Percentiles rank a stretch among this genome's conserved stretches.
These are phyloP conservation scores for Cutaneotrichosporon dermatis DNA, from an alignment of 1,284 basidiomycete genomes.

Conservation along the genomic window DNA sequence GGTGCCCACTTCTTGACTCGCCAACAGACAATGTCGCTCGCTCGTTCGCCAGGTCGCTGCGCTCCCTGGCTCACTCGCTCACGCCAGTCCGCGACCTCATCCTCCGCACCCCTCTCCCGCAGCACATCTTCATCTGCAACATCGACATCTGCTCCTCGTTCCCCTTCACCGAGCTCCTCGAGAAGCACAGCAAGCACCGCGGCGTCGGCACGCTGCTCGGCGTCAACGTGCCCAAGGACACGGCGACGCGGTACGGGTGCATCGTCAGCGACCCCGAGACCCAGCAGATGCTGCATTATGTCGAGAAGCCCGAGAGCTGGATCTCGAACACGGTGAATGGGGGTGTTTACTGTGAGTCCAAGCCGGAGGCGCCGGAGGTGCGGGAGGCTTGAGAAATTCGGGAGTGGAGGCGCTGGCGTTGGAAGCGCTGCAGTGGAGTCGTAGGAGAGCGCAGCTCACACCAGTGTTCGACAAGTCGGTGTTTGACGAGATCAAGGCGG, in stretches of 20 bases:
- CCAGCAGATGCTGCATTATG: slow-evolving; percentile 49
- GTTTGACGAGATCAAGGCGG: slow-evolving; percentile 53
- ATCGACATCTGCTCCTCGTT: slow-evolving; percentile 54
- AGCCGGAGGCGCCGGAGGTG: too few species aligned
- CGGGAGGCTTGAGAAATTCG: too few species aligned
- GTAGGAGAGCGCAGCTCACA: background rate
- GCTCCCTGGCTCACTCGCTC: slow-evolving; percentile 1
- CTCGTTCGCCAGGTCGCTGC: background rate
- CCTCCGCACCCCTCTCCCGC: slow-evolving; percentile 48
- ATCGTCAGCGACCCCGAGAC: slow-evolving; percentile 51
- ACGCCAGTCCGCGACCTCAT: slow-evolving; percentile 52
- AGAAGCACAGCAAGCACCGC: slow-evolving; percentile 51
- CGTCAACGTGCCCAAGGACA: slow-evolving; percentile 50
- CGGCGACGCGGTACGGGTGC: slow-evolving; percentile 52
- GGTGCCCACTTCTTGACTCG: too few species aligned
- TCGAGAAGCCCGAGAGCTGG: slow-evolving; percentile 55
- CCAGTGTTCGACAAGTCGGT: slow-evolving; percentile 53
- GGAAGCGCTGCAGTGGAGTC: too few species aligned
- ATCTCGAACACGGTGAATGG: slow-evolving; percentile 54
- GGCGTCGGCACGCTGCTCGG: slow-evolving; percentile 54
- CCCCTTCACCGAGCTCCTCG: slow-evolving; percentile 51
- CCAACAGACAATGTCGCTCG: too few species aligned
- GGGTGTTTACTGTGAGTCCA: slow-evolving; percentile 46
- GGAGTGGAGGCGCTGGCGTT: too few species aligned
- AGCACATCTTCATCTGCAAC: slow-evolving; percentile 55